Conservation (phyloP, 2,329 filamentous ascomycete species). For the Monosporascus sp. region DNA sequence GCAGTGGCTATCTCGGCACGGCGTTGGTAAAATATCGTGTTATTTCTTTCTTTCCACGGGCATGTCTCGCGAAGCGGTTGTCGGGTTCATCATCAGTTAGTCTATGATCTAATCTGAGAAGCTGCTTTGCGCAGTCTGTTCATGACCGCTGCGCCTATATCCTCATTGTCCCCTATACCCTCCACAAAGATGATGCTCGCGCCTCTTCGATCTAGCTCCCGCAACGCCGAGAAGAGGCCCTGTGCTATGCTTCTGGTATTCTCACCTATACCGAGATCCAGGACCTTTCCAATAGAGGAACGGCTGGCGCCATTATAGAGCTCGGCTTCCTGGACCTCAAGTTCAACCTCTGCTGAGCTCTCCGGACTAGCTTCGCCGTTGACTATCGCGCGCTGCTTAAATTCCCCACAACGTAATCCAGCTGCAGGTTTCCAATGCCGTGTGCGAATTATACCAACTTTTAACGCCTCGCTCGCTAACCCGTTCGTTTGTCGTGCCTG, state of each 20-base stretch:
- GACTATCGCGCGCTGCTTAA: conserved; percentile 24
- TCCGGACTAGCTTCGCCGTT: conserved; percentile 14
- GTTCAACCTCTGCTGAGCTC: conserved; percentile 20
- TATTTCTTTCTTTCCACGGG: conserved; percentile 16
- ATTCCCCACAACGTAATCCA: conserved; percentile 31
- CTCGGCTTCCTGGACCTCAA: conserved; percentile 37
- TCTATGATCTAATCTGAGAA: conserved; percentile 50
- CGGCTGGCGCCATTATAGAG: conserved; percentile 30
- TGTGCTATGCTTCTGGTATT: conserved; percentile 73
- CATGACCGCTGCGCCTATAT: conserved; percentile 84
- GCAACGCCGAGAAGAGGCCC: conserved; percentile 79
- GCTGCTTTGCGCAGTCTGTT: conserved; percentile 78
- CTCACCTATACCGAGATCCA: conserved; percentile 70
- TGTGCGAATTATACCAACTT: conserved; percentile 53
- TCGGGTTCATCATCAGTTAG: conserved; percentile 24
- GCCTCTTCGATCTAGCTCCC: conserved; percentile 74
- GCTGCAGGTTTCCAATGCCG: conserved; percentile 45
- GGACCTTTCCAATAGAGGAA: conserved; percentile 36
- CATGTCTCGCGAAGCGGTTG: conserved; percentile 14
- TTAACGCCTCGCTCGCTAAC: conserved; percentile 10
- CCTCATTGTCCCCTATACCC: conserved; percentile 72
- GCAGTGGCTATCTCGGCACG: conserved; percentile 20
- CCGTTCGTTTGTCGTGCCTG: conserved; percentile 12
- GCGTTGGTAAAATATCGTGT: conserved; percentile 23
- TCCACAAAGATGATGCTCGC: conserved; percentile 88